These are phyloP conservation scores for Aphanoascus verrucosus DNA, from an alignment of 2,329 filamentous ascomycete genomes.

Conservation along the genomic window DNA sequence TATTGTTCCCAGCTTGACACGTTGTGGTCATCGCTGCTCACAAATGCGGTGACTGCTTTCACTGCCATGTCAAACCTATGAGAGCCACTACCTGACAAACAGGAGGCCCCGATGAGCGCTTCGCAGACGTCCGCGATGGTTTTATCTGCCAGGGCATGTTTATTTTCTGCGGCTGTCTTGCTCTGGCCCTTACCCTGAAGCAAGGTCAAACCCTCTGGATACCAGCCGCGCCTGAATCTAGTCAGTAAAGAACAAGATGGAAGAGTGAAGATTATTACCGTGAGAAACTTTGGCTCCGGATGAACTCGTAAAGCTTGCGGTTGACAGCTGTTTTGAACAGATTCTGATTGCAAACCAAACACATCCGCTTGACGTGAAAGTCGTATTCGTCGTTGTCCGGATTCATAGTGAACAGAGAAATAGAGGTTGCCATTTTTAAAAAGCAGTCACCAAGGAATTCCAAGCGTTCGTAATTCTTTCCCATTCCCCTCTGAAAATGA, in stretches of 20 bases:
- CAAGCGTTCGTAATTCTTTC: slow-evolving; percentile 84
- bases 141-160: slow-evolving; percentile 71
- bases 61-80: slow-evolving; percentile 50
- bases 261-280: slow-evolving; percentile 35
- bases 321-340: slow-evolving; percentile 66
- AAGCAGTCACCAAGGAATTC: slow-evolving; percentile 92
- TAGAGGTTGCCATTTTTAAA: slow-evolving; percentile 89
- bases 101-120: slow-evolving; percentile 78
- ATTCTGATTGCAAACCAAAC: slow-evolving; percentile 82
- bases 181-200: slow-evolving; percentile 58
- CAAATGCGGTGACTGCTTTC: slow-evolving; percentile 48
- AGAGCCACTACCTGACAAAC: slow-evolving; percentile 44
- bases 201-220: slow-evolving; percentile 66
- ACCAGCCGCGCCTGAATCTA: slow-evolving; percentile 59
- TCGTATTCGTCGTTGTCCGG: slow-evolving; percentile 73
- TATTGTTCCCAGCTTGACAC: slow-evolving; percentile 66
- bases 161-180: slow-evolving; percentile 31
- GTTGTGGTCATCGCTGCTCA: slow-evolving; percentile 57
- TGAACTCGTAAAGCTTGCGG: slow-evolving; percentile 56
- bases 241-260: slow-evolving; percentile 10
- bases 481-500: slow-evolving; percentile 76
- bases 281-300: slow-evolving; percentile 74
- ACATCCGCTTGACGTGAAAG: slow-evolving; percentile 84
- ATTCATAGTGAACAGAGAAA: slow-evolving; percentile 67
- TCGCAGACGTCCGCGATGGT: slow-evolving; percentile 90